These are phyloP conservation scores for Cladosporium sp. DNA, from an alignment of 2,329 filamentous ascomycete genomes.

Conservation along the genomic window DNA sequence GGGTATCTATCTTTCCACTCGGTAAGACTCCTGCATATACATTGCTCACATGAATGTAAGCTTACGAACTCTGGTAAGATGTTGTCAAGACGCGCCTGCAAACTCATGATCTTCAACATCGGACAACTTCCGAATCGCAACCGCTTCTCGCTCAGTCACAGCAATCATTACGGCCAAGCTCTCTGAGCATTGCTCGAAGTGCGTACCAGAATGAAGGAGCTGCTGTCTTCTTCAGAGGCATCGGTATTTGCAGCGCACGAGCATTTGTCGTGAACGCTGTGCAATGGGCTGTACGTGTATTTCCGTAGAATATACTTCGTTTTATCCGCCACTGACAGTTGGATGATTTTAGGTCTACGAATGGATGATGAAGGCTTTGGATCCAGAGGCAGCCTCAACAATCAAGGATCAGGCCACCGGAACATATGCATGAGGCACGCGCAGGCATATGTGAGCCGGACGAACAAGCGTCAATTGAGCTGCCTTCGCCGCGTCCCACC, in stretches of 20 bases:
- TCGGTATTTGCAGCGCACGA: slow-evolving; percentile 76
- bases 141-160: slow-evolving; percentile 9
- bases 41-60: not conserved
- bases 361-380: slow-evolving; percentile 64
- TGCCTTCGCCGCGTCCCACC: too few species aligned
- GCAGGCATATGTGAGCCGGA: too few species aligned
- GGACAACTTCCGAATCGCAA: not conserved
- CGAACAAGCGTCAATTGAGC: too few species aligned
- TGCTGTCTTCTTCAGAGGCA: slow-evolving; percentile 73
- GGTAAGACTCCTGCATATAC: slow-evolving; percentile 22
- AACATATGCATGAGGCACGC: too few species aligned
- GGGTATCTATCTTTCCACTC: slow-evolving; percentile 85
- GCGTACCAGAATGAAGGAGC: slow-evolving; percentile 69
- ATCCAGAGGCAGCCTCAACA: slow-evolving; percentile 17
- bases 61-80: slow-evolving; percentile 45
- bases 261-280: slow-evolving; percentile 92
- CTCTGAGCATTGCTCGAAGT: slow-evolving; percentile 52
- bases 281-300: slow-evolving; percentile 66
- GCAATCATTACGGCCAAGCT: not conserved
- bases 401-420: too few species aligned
- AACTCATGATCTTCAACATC: slow-evolving; percentile 52
- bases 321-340: not conserved
- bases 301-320: not conserved
- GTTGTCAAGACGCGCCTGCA: slow-evolving; percentile 92
- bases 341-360: slow-evolving; percentile 57